Percentiles rank a stretch among this genome's conserved stretches.
Evolutionary conservation across 768 basidiomycete genomes (phyloP).

Genomic region (Pleurotus platypus): DNA sequence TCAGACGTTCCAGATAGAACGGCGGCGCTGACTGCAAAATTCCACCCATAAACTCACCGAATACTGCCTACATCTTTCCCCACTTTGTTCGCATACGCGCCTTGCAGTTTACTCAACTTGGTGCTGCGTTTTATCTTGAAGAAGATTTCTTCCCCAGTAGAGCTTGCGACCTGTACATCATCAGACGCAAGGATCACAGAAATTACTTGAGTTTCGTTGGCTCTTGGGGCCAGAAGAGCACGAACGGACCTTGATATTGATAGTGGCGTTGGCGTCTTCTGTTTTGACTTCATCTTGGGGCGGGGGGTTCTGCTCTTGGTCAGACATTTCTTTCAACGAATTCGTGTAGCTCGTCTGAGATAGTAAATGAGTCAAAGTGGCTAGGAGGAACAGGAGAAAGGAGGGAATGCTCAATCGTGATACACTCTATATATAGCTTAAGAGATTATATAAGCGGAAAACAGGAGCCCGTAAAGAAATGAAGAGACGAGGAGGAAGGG

Average conservation of each 20-base stretch:
- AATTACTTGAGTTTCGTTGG: background rate
- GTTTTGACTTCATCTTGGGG: constrained; percentile 45
- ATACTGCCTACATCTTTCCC: constrained; percentile 87
- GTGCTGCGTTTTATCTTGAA: constrained; percentile 97
- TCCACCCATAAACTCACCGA: constrained; percentile 52
- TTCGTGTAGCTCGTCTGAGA: too few species aligned
- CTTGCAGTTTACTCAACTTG: constrained; percentile 88
- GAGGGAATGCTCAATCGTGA: too few species aligned
- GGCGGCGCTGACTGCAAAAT: background rate
- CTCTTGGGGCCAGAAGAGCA: too few species aligned
- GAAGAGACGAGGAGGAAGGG: too few species aligned
- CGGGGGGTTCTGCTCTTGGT: constrained; percentile 36
- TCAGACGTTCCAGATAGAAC: too few species aligned
- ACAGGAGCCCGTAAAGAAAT: too few species aligned
- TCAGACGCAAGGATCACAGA: constrained; percentile 5
- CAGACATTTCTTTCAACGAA: constrained; percentile 42
- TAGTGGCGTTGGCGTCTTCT: constrained; percentile 60
- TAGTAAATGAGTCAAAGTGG: too few species aligned
- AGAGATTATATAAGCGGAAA: too few species aligned
- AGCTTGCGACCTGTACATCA: constrained; percentile 60
- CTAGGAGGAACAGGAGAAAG: too few species aligned
- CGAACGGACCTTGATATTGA: constrained; percentile 71
- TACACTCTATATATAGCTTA: too few species aligned
- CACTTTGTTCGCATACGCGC: constrained; percentile 88
- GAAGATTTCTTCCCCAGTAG: constrained; percentile 83